Evolutionary conservation across 2,329 filamentous ascomycete species (phyloP).

Genomic region (Albophoma yamanashiensis): DNA sequence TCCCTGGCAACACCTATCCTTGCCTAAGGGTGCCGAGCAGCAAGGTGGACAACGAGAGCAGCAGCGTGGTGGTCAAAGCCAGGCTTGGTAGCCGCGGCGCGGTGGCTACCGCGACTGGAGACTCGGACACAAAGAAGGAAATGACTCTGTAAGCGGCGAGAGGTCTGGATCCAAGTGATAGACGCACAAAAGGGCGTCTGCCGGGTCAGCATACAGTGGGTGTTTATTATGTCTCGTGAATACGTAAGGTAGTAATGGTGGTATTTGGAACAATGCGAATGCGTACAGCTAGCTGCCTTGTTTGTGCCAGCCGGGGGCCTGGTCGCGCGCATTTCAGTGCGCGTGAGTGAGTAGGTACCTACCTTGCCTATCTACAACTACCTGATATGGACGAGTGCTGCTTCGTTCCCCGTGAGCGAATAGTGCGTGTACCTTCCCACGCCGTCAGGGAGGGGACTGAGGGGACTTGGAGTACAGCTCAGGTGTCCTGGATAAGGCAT

Average conservation of each 20-base stretch:
- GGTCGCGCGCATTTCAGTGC: not conserved
- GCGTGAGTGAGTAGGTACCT: no score
- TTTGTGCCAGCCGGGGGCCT: not conserved
- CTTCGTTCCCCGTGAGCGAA: no score
- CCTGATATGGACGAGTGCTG: no score
- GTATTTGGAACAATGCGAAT: not conserved
- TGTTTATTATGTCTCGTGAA: not conserved
- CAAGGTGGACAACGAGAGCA: not conserved
- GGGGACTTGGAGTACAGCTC: no score
- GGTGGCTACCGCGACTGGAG: not conserved
- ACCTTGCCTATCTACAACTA: no score
- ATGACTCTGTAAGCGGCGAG: not conserved
- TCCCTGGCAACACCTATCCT: not conserved
- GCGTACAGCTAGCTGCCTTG: not conserved
- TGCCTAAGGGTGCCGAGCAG: not conserved
- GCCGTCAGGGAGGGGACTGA: no score
- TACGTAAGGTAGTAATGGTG: not conserved
- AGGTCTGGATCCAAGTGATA: constrained; percentile 6
- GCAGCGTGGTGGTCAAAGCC: not conserved
- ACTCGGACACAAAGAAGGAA: not conserved
- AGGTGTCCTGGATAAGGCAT: no score
- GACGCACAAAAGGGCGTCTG: constrained; percentile 5
- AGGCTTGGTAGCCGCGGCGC: not conserved
- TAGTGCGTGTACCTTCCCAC: not conserved
- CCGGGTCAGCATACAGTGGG: constrained; percentile 1